Evolutionary conservation across 2,329 filamentous ascomycete species (phyloP), one percentile per base, ranked within the genome.

Genomic region (Fusarium illudens): DNA sequence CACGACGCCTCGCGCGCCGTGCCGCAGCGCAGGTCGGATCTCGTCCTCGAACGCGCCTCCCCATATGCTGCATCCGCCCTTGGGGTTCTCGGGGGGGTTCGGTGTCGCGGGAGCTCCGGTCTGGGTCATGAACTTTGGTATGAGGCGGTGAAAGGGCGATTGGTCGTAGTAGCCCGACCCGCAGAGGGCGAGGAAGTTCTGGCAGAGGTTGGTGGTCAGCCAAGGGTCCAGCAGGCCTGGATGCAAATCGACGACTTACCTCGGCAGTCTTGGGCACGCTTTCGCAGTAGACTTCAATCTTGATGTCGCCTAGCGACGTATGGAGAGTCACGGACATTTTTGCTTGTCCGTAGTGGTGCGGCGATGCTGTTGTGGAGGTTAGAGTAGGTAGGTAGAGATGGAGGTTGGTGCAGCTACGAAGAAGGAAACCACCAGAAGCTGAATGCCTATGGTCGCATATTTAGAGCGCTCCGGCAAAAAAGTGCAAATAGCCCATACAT

Each of bases 221-320:
- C 20, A 25, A 46, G 65, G 46, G 25, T 30, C 19, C 7, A 11
- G 13, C 20, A 34, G 27, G 51, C 25, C 58, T 32, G 12, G 33
- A 36, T 20, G 29, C 46, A 37, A 30, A 49, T 33, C 33, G 34
- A 53, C 27, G 27, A 72, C 81, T 58, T 82, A 91, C 91, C 82
- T 97, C 92, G 67, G 94, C 91, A 0, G 96, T 97, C 79, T 95
- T 94, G 66, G 96, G 96, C 30, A 97, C 93, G 72, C 92, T 90
- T 79, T 97, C 93, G 83, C 95, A 98, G 82, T 97, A 98, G 71
- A 99, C 84, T 80, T 98, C 96, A 73, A 98, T 88, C 82, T 98
- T 99, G 77, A 99, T 86, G 80, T 96, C 91, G 77, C 96, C 96
- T 55, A 91, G 86, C 52, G 90, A 92, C 51, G 96, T 99, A 80